Evolutionary conservation across 1,284 basidiomycete species (phyloP).

Genomic region (Anthracocystis setariae): DNA sequence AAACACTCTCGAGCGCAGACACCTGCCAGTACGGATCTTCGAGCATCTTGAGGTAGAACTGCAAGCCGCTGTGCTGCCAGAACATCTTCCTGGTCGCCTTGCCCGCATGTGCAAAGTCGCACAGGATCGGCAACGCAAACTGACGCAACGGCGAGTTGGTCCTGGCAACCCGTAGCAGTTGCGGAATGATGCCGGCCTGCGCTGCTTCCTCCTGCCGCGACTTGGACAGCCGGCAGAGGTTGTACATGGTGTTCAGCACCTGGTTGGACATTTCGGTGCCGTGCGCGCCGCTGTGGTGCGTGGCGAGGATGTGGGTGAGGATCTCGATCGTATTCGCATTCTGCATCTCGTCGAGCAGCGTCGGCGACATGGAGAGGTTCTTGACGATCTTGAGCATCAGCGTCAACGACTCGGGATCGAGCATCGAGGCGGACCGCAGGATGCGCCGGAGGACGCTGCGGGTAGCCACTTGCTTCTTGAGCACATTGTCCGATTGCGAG

Average conservation of each 20-base stretch:
- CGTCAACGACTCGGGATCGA: constrained; percentile 82
- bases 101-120: constrained; percentile 71
- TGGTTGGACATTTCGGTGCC: constrained; percentile 73
- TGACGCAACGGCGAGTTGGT: constrained; percentile 91
- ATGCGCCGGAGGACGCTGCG: constrained; percentile 86
- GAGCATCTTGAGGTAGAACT: constrained; percentile 83
- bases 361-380: constrained; percentile 86
- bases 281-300: constrained; percentile 80
- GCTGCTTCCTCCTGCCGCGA: constrained; percentile 89
- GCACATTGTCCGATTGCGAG: constrained; percentile 90
- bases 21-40: constrained; percentile 96
- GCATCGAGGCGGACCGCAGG: constrained; percentile 65
- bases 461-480: constrained; percentile 87
- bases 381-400: constrained; percentile 93
- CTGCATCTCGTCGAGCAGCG: constrained; percentile 88
- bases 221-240: constrained; percentile 61
- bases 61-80: constrained; percentile 67
- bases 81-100: constrained; percentile 61
- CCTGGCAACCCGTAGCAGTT: constrained; percentile 85
- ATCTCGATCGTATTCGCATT: constrained; percentile 95
- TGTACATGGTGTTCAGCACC: constrained; percentile 64
- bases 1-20: constrained; percentile 86
- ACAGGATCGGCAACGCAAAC: constrained; percentile 94
- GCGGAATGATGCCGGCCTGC: constrained; percentile 90
- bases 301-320: constrained; percentile 82